Conservation (phyloP, 352 stramenopile genomes). For the Phytophthora pisi region DNA sequence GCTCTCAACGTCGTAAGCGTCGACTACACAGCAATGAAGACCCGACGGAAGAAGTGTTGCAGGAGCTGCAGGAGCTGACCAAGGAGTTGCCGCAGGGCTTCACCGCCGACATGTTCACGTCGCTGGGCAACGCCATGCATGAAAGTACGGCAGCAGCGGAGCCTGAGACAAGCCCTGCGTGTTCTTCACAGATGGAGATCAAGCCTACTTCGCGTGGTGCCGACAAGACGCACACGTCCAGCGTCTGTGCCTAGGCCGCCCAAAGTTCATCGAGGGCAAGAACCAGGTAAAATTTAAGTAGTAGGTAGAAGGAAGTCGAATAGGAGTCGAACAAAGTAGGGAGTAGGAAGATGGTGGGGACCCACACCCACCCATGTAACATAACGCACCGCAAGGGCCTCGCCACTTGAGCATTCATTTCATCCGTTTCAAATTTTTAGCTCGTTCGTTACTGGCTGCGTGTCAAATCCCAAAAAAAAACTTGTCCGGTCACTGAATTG, state of each 20-base stretch:
- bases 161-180: constrained; percentile 10
- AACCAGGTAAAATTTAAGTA: constrained; percentile 6
- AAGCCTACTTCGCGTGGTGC: not conserved
- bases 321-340: constrained; percentile 15
- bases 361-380: constrained; percentile 12
- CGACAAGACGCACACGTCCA: constrained; percentile 1
- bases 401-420: not conserved
- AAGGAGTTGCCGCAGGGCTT: constrained; percentile 58
- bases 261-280: not conserved
- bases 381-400: constrained; percentile 7
- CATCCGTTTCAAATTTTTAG: constrained; percentile 16
- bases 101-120: constrained; percentile 68
- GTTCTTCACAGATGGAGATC: constrained; percentile 21
- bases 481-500: constrained; percentile 15
- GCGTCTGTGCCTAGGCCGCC: constrained; percentile 1
- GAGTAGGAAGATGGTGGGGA: constrained; percentile 2
- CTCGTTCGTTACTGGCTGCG: constrained; percentile 1
- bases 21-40: constrained; percentile 31
- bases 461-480: constrained; percentile 19
- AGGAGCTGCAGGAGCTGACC: constrained; percentile 43
- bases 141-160: constrained; percentile 27
- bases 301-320: constrained; percentile 1
- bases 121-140: constrained; percentile 58
- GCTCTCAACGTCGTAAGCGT: constrained; percentile 15
- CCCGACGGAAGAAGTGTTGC: constrained; percentile 34